Evolutionary conservation across 2,329 filamentous ascomycete species (phyloP).

Genomic region (Calonectria pauciramosa): DNA sequence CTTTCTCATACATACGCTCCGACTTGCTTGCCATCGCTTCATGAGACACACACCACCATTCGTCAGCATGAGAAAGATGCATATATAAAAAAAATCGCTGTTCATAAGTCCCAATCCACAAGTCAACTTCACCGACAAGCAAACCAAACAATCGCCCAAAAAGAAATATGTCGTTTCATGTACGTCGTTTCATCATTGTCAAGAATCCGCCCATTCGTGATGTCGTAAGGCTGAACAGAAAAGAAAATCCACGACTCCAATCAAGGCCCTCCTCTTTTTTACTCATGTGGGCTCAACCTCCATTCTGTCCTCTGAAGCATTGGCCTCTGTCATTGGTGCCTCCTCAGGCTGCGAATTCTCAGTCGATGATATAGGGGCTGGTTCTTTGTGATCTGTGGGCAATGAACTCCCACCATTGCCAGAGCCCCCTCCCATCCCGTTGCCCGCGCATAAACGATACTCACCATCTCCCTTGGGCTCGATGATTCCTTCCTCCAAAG

Average conservation of each 20-base stretch:
- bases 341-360: slow-evolving; percentile 44
- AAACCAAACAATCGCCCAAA: slow-evolving; percentile 38
- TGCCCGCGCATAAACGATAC: slow-evolving; percentile 62
- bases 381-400: slow-evolving; percentile 45
- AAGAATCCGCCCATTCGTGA: slow-evolving; percentile 36
- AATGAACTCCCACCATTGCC: slow-evolving; percentile 34
- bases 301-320: slow-evolving; percentile 44
- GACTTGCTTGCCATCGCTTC: slow-evolving; percentile 5
- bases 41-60: not conserved
- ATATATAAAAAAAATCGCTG: slow-evolving; percentile 28
- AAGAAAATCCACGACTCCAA: slow-evolving; percentile 30
- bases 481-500: slow-evolving; percentile 74
- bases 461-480: slow-evolving; percentile 68
- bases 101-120: slow-evolving; percentile 31
- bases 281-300: slow-evolving; percentile 41
- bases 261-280: slow-evolving; percentile 23
- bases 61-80: not conserved
- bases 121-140: slow-evolving; percentile 23
- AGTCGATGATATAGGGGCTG: slow-evolving; percentile 34
- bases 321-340: slow-evolving; percentile 39
- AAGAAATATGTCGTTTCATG: slow-evolving; percentile 43
- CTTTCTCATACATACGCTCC: slow-evolving; percentile 10
- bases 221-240: slow-evolving; percentile 29
- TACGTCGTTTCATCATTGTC: slow-evolving; percentile 46
- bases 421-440: slow-evolving; percentile 40